Conservation (phyloP, 768 basidiomycete genomes). For the Heimioporus sp. region DNA sequence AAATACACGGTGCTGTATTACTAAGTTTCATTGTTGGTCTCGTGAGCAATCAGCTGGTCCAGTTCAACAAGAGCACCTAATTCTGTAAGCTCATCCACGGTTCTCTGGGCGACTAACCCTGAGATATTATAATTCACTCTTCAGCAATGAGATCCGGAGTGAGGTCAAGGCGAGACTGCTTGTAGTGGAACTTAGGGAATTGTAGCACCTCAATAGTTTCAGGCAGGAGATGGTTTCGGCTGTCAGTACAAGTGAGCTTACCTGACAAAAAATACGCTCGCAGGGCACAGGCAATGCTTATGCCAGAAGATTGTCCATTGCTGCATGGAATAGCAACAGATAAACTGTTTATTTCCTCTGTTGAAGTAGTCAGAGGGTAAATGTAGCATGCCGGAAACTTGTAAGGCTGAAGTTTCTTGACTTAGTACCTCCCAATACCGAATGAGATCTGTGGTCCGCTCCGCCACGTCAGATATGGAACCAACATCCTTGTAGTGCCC, state of each 20-base stretch:
- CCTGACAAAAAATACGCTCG: constrained; percentile 22
- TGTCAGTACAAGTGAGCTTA: neutral
- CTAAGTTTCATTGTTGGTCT: neutral
- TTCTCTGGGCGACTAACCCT: neutral
- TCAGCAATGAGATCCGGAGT: neutral
- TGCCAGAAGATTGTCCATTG: constrained; percentile 31
- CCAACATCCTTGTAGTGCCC: neutral
- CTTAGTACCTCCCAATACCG: neutral
- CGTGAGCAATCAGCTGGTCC: neutral
- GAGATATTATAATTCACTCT: neutral
- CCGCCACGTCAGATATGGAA: neutral
- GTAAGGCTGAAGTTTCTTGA: too few relatives aligned
- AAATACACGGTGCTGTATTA: too few relatives aligned
- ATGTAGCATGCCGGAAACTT: neutral
- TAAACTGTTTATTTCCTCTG: constrained; percentile 1
- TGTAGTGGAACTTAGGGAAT: constrained; percentile 30
- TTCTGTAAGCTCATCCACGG: neutral
- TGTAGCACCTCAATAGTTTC: constrained; percentile 14
- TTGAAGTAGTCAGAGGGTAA: too few relatives aligned
- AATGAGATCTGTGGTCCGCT: neutral
- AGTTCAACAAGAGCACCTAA: neutral
- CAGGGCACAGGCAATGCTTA: constrained; percentile 35
- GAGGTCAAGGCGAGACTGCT: constrained; percentile 1
- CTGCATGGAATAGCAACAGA: constrained; percentile 25
- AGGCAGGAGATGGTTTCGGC: neutral